phyloP scores from a whole-genome alignment of 2,329 filamentous ascomycete species.

The Sarocladiaceae sp. region DNA sequence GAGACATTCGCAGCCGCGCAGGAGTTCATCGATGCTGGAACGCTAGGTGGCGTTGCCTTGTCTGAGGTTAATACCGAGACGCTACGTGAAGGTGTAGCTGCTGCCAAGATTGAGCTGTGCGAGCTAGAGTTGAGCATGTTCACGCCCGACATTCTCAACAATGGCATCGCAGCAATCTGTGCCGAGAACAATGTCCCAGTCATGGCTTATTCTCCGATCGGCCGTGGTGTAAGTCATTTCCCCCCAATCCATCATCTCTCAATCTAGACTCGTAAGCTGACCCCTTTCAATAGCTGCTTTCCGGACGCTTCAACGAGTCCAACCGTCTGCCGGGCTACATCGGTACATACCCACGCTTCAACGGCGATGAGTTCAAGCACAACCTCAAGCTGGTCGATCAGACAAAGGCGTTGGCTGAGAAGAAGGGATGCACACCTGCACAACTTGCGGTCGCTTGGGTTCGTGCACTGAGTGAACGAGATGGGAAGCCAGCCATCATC shows the following conservation, averaged over 20 bases:
- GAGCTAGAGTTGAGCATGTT: constrained; percentile 53
- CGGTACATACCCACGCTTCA: constrained; percentile 51
- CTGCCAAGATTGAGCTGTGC: constrained; percentile 40
- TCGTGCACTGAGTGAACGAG: constrained; percentile 40
- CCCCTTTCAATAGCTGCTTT: constrained; percentile 41
- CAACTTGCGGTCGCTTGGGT: constrained; percentile 68
- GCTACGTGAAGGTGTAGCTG: constrained; percentile 41
- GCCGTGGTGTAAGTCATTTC: constrained; percentile 40
- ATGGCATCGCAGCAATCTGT: constrained; percentile 51
- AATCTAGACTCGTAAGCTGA: constrained; percentile 7
- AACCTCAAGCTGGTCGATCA: constrained; percentile 59
- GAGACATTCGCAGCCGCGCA: constrained; percentile 38
- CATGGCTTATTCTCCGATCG: constrained; percentile 69
- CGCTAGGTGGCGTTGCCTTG: constrained; percentile 47
- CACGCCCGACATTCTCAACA: constrained; percentile 41
- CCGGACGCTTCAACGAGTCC: constrained; percentile 46
- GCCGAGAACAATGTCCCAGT: constrained; percentile 64
- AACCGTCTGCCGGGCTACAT: constrained; percentile 53
- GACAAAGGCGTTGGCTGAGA: constrained; percentile 51
- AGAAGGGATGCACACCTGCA: constrained; percentile 55
- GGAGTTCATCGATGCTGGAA: constrained; percentile 48
- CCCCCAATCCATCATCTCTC: constrained; percentile 2
- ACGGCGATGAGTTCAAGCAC: constrained; percentile 54
- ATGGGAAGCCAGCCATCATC: constrained; percentile 54
- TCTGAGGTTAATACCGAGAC: constrained; percentile 47